phyloP scores from a whole-genome alignment of 2,329 filamentous ascomycete genomes.

The Anisogramma anomala region DNA sequence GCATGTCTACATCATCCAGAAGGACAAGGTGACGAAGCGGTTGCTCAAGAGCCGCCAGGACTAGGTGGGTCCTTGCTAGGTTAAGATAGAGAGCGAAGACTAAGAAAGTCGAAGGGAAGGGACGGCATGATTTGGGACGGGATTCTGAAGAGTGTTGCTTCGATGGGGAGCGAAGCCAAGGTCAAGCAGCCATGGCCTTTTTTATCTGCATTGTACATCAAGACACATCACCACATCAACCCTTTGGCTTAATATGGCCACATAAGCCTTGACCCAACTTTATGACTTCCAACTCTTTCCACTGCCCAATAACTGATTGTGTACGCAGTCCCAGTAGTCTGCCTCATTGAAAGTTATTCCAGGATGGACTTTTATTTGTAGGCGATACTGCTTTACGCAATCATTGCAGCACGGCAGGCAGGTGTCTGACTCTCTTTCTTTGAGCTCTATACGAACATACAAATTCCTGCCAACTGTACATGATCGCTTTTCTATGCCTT shows the following conservation, averaged over 20 bases:
- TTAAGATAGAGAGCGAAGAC: no score
- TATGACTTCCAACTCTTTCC: no score
- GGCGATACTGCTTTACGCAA: not conserved
- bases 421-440: constrained; percentile 1
- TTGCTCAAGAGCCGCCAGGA: constrained; percentile 97
- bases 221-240: constrained; percentile 11
- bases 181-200: constrained; percentile 11
- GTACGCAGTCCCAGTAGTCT: no score
- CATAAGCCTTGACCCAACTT: no score
- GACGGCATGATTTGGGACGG: no score
- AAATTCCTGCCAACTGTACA: constrained; percentile 7
- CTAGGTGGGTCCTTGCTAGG: constrained; percentile 31
- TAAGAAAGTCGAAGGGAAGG: not conserved
- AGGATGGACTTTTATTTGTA: not conserved
- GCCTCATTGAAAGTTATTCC: no score
- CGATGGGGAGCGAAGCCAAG: constrained; percentile 2
- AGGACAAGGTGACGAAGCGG: constrained; percentile 98
- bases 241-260: constrained; percentile 6
- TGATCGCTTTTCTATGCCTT: constrained; percentile 10
- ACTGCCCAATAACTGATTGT: no score
- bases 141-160: no score
- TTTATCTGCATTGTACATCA: constrained; percentile 13
- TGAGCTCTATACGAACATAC: constrained; percentile 8
- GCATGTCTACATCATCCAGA: constrained; percentile 98
- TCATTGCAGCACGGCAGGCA: not conserved